These are phyloP conservation scores for Euptelea pleiosperma DNA, from an alignment of 164 flowering plant genomes.

Conservation along the genomic window DNA sequence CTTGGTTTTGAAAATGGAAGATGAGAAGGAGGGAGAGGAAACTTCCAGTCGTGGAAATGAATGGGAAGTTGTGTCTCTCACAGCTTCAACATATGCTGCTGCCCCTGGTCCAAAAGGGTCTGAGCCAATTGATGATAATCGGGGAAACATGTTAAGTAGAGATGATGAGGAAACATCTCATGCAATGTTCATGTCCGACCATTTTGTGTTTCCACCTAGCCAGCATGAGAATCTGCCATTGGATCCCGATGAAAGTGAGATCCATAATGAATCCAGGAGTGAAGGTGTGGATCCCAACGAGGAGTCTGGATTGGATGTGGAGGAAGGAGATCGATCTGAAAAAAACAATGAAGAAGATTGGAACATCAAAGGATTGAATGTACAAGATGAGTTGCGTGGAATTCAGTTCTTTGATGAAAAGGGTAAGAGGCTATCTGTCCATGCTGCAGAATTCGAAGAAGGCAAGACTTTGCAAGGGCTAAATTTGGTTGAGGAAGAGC, in stretches of 20 bases:
- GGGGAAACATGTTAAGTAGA: conserved; percentile 13
- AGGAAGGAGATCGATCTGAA: conserved; percentile 36
- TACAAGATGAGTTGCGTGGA: conserved; percentile 46
- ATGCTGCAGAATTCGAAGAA: conserved; percentile 37
- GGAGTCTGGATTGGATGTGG: conserved; percentile 21
- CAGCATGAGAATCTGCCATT: conserved; percentile 67
- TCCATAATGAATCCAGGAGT: conserved; percentile 29
- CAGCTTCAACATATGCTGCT: conserved; percentile 92
- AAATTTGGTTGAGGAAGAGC: conserved; percentile 46
- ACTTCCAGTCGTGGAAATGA: conserved; percentile 71
- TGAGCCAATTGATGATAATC: conserved; percentile 35
- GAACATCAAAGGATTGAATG: conserved; percentile 32
- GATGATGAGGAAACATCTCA: conserved; percentile 49
- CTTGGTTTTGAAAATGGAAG: conserved; percentile 36
- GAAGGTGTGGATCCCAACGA: conserved; percentile 17
- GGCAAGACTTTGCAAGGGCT: conserved; percentile 33
- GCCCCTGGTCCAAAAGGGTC: conserved; percentile 60
- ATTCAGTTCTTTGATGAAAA: conserved; percentile 41
- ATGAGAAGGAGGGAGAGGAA: conserved; percentile 38
- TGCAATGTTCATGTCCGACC: conserved; percentile 82
- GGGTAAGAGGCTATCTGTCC: conserved; percentile 29
- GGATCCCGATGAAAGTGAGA: conserved; percentile 36
- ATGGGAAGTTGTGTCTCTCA: conserved; percentile 99
- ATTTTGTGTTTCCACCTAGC: conserved; percentile 84
- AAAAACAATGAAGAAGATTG: conserved; percentile 41